Percentiles rank a stretch among this genome's conserved stretches.
phyloP scores from a whole-genome alignment of 352 stramenopile genomes.

The Phytophthora boehmeriae region DNA sequence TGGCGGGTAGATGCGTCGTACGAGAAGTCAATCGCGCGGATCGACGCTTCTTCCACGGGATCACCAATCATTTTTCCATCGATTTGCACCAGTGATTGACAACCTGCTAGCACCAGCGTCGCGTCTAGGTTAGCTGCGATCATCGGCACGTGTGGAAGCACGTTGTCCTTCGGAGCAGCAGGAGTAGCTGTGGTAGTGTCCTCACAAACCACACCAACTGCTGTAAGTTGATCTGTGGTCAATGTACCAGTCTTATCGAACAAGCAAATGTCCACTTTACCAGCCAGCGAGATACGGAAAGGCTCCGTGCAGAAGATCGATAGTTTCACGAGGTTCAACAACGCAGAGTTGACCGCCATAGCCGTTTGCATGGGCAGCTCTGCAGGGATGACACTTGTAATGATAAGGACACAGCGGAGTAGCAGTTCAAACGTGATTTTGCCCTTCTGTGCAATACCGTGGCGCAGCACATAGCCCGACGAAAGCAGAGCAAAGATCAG shows the following conservation, averaged over 20 bases:
- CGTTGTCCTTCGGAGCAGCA: constrained; percentile 43
- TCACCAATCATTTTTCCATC: constrained; percentile 97
- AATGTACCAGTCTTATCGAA: constrained; percentile 99
- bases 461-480: constrained; percentile 93
- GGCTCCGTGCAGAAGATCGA: constrained; percentile 98
- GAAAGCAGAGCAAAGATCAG: constrained; percentile 97
- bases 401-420: constrained; percentile 98
- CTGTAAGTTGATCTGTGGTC: constrained; percentile 96
- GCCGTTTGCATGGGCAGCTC: constrained; percentile 98
- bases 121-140: constrained; percentile 83
- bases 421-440: constrained; percentile 97
- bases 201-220: constrained; percentile 92
- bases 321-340: constrained; percentile 95
- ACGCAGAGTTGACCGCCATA: constrained; percentile 97
- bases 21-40: constrained; percentile 96
- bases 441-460: constrained; percentile 85
- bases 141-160: constrained; percentile 80
- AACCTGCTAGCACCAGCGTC: constrained; percentile 88
- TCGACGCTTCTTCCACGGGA: constrained; percentile 97
- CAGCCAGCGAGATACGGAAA: constrained; percentile 97
- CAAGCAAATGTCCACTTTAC: constrained; percentile 96
- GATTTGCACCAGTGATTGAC: constrained; percentile 98
- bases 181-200: constrained; percentile 53
- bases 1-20: constrained; percentile 77
- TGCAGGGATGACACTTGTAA: constrained; percentile 98